A percentile compares a stretch with the other conserved stretches of the same genome.
phyloP scores from a whole-genome alignment of 2,329 filamentous ascomycete species.

The Colletotrichum chlorophyti region DNA sequence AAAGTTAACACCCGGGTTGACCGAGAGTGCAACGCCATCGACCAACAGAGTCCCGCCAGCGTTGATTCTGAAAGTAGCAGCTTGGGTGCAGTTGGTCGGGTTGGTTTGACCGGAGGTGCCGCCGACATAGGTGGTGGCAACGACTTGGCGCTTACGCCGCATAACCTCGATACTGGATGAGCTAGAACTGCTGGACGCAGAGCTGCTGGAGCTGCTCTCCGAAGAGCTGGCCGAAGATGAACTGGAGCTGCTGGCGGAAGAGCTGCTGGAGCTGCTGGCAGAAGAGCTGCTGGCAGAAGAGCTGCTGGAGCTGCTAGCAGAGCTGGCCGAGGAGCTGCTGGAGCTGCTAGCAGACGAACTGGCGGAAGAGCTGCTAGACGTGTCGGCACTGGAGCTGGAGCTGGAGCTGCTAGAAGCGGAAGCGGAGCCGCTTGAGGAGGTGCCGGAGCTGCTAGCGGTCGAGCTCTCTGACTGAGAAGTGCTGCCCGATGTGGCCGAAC shows the following conservation, averaged over 20 bases:
- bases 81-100: slow-evolving; percentile 14
- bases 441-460: no score
- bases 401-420: neutral
- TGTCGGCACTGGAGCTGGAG: neutral
- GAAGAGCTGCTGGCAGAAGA: neutral
- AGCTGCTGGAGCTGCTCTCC: neutral
- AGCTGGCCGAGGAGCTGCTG: neutral
- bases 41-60: slow-evolving; percentile 1
- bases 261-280: neutral
- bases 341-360: neutral
- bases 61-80: slow-evolving; percentile 5
- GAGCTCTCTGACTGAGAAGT: no score
- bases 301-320: neutral
- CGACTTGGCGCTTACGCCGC: neutral
- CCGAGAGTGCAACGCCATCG: neutral
- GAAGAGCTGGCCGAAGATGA: neutral
- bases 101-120: neutral
- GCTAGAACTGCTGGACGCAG: neutral
- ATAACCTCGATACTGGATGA: neutral
- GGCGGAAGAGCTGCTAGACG: neutral
- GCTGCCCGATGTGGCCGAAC: no score
- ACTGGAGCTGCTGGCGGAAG: neutral
- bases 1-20: neutral
- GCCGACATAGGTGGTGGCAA: slow-evolving; percentile 7
- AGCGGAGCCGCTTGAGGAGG: no score